These are phyloP conservation scores for Chrysoporthe cubensis DNA, from an alignment of 2,329 filamentous ascomycete species.

Conservation along the genomic window DNA sequence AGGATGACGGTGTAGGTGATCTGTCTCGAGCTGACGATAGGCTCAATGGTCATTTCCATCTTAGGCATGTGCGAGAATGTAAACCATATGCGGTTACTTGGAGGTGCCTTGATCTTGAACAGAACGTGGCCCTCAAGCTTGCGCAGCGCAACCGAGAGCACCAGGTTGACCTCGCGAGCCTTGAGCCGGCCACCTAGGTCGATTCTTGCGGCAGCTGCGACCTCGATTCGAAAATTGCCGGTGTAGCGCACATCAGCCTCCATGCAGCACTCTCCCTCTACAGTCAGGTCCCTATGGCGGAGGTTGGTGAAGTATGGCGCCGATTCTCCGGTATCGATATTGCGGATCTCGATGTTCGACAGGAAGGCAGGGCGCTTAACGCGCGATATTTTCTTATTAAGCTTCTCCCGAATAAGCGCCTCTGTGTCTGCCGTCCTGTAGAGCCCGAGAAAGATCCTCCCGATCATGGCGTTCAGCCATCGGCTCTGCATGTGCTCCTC, in stretches of 20 bases:
- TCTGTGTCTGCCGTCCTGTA: conserved; percentile 86
- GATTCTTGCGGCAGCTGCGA: conserved; percentile 90
- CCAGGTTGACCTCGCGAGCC: conserved; percentile 82
- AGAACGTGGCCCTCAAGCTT: conserved; percentile 84
- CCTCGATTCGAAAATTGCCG: conserved; percentile 86
- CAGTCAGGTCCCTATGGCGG: conserved; percentile 82
- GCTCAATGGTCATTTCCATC: conserved; percentile 92
- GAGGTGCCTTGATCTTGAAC: conserved; percentile 89
- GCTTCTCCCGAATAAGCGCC: conserved; percentile 77
- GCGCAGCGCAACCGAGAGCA: conserved; percentile 84
- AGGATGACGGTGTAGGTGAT: conserved; percentile 94
- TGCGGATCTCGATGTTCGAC: conserved; percentile 78
- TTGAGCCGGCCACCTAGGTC: conserved; percentile 90
- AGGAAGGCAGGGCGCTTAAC: conserved; percentile 92
- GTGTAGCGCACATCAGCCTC: conserved; percentile 89
- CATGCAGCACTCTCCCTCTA: conserved; percentile 86
- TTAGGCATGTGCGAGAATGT: conserved; percentile 93
- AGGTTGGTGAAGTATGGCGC: conserved; percentile 90
- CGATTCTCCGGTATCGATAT: conserved; percentile 83
- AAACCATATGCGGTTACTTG: conserved; percentile 95
- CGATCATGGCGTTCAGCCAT: conserved; percentile 92
- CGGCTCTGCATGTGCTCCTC: conserved; percentile 89
- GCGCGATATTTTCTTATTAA: conserved; percentile 93
- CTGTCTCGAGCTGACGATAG: conserved; percentile 91
- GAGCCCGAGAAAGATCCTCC: conserved; percentile 83